A percentile compares a stretch with the other conserved stretches of the same genome.
These are phyloP conservation scores for Ascochyta fabae DNA, from an alignment of 2,329 filamentous ascomycete genomes.

Conservation along the genomic window DNA sequence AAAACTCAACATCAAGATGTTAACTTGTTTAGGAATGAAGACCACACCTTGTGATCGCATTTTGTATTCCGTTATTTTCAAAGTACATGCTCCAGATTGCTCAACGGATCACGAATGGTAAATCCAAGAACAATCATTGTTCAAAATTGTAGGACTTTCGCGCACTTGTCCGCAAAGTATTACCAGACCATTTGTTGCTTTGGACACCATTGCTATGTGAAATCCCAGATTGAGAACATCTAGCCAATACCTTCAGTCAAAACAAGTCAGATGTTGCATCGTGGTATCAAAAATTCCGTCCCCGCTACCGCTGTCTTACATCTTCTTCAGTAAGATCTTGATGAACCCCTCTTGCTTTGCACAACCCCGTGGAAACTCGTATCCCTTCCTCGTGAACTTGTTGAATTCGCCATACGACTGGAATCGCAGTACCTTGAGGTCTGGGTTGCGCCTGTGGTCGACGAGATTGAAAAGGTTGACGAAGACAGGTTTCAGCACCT, in stretches of 20 bases:
- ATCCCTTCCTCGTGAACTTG: constrained; percentile 20
- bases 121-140: not conserved
- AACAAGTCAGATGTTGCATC: not conserved
- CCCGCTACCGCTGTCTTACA: not conserved
- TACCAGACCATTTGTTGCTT: not conserved
- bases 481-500: constrained; percentile 29
- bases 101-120: not conserved
- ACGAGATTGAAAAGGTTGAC: constrained; percentile 36
- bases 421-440: constrained; percentile 19
- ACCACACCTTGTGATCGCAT: not conserved
- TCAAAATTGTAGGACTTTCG: not conserved
- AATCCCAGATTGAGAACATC: not conserved
- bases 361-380: constrained; percentile 24
- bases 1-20: not conserved
- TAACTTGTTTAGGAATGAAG: not conserved
- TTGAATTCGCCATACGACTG: constrained; percentile 23
- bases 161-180: not conserved
- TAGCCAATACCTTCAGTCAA: not conserved
- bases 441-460: constrained; percentile 31
- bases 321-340: constrained; percentile 21
- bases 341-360: constrained; percentile 37
- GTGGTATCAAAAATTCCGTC: not conserved
- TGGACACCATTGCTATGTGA: constrained; percentile 1
- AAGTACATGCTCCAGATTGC: not conserved
- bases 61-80: not conserved